phyloP scores from a whole-genome alignment of 345 rosid genomes.

The Crucihimalaya himalaica region DNA sequence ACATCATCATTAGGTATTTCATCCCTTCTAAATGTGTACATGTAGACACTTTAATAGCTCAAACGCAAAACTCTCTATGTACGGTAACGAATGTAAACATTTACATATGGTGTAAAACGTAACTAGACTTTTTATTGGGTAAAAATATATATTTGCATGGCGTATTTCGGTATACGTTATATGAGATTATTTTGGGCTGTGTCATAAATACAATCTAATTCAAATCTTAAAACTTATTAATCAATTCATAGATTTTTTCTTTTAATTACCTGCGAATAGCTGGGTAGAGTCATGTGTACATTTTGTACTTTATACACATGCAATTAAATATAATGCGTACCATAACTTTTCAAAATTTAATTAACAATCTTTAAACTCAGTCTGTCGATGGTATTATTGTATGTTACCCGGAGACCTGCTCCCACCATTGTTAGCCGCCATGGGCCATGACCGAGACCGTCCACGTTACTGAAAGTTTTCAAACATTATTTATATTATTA shows the following conservation, averaged over 20 bases:
- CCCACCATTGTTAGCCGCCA: slow-evolving; percentile 38
- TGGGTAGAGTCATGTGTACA: slow-evolving; percentile 22
- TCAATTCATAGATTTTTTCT: not conserved
- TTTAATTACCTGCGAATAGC: not conserved
- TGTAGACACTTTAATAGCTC: no score
- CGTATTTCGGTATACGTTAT: not conserved
- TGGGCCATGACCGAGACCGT: slow-evolving; percentile 24
- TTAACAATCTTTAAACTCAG: not conserved
- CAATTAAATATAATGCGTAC: slow-evolving; percentile 17
- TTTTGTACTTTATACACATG: slow-evolving; percentile 19
- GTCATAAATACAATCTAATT: not conserved
- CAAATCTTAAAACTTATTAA: not conserved
- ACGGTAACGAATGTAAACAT: not conserved
- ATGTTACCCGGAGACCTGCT: slow-evolving; percentile 18
- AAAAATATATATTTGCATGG: not conserved
- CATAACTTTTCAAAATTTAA: not conserved
- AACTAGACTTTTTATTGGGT: not conserved
- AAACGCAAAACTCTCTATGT: not conserved
- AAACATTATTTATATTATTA: not conserved
- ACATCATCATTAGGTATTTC: not conserved
- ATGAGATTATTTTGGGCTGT: not conserved
- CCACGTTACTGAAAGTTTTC: slow-evolving; percentile 23
- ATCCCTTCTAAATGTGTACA: no score
- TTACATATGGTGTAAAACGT: not conserved
- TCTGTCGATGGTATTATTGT: slow-evolving; percentile 14